Conservation (phyloP, 2,329 filamentous ascomycete genomes). For the Hymenoscyphus scutula region DNA sequence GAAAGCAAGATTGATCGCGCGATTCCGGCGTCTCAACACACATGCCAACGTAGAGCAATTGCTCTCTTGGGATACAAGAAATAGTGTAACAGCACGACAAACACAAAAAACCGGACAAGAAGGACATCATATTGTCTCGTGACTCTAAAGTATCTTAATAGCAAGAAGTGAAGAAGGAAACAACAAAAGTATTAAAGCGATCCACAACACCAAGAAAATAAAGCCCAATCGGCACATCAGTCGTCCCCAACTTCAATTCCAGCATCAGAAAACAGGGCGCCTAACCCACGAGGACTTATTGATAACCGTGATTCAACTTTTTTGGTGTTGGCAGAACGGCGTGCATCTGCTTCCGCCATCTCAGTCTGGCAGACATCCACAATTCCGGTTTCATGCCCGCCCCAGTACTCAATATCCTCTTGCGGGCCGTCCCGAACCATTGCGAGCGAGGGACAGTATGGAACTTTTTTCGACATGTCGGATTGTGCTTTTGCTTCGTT, state of each 20-base stretch:
- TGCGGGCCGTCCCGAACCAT: constrained; percentile 7
- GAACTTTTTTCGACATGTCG: constrained; percentile 6
- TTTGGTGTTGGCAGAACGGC: neutral
- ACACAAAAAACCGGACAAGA: neutral
- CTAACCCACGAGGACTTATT: neutral
- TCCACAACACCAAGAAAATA: neutral
- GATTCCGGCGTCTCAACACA: neutral
- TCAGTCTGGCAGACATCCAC: constrained; percentile 11
- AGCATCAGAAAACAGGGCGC: neutral
- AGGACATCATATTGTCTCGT: neutral
- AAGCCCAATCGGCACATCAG: neutral
- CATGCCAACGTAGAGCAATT: too few relatives aligned
- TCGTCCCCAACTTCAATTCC: neutral
- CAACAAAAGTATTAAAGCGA: neutral
- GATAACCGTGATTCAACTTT: neutral
- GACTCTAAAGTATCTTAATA: neutral
- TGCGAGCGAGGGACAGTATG: constrained; percentile 12
- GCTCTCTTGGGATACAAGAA: neutral
- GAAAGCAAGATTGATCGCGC: neutral
- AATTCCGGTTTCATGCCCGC: constrained; percentile 14
- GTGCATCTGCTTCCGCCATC: constrained; percentile 2
- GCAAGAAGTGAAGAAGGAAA: constrained; percentile 1
- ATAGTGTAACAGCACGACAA: neutral
- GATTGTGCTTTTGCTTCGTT: constrained; percentile 9
- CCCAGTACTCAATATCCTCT: constrained; percentile 17